Evolutionary conservation across 208 protist genomes (phyloP).

Genomic region (Jaenimonas drosophilae): DNA sequence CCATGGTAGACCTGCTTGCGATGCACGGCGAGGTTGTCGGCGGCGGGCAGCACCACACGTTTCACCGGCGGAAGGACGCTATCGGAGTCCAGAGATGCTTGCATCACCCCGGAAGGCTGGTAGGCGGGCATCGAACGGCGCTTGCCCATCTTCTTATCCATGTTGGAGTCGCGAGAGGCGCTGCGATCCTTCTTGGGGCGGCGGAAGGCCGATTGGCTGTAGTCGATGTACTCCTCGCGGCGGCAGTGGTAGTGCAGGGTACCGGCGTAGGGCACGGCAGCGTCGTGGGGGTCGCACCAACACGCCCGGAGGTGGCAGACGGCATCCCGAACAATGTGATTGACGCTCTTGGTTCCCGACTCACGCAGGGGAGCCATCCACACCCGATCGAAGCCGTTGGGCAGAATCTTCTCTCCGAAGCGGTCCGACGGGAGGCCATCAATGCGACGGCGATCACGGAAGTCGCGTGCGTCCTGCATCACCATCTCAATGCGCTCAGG

Average conservation of each 20-base stretch:
- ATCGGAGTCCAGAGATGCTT: slow-evolving; percentile 3
- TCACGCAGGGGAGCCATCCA: slow-evolving; percentile 3
- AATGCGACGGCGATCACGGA: not conserved
- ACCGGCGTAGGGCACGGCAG: slow-evolving; percentile 33
- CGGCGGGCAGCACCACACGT: no score
- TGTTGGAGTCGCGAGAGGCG: not conserved
- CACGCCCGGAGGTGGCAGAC: slow-evolving; percentile 34
- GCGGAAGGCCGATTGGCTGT: slow-evolving; percentile 3
- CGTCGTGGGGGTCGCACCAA: slow-evolving; percentile 71
- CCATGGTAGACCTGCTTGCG: slow-evolving; percentile 27
- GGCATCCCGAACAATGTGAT: not conserved
- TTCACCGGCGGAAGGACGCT: not conserved
- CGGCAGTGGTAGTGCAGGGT: slow-evolving; percentile 80
- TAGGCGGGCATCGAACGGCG: slow-evolving; percentile 4
- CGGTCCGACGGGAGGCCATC: not conserved
- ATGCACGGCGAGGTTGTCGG: not conserved
- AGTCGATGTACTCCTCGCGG: slow-evolving; percentile 22
- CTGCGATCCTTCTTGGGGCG: slow-evolving; percentile 1
- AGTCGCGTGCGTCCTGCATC: slow-evolving; percentile 4
- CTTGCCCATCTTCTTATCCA: not conserved
- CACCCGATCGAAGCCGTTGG: slow-evolving; percentile 19
- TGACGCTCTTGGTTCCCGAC: not conserved
- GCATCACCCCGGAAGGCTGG: slow-evolving; percentile 7
- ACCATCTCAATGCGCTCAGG: slow-evolving; percentile 5
- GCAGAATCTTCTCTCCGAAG: slow-evolving; percentile 10